phyloP scores from a whole-genome alignment of 1,284 basidiomycete genomes.

The Trichosporon inkin region DNA sequence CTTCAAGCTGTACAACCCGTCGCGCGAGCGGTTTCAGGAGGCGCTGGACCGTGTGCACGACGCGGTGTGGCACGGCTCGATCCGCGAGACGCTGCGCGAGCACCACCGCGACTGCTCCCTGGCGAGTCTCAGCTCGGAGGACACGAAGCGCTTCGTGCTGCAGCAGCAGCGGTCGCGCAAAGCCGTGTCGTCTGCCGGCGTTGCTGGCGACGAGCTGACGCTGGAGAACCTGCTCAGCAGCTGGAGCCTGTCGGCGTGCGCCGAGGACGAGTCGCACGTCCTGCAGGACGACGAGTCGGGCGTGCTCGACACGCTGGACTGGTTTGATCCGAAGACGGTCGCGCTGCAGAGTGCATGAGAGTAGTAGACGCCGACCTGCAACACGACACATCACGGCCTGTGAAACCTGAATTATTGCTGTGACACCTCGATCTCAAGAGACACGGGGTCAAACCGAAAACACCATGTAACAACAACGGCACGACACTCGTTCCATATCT shows the following conservation, averaged over 20 bases:
- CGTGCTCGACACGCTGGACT: conserved; percentile 1
- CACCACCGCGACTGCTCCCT: background rate
- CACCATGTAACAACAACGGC: too few species aligned
- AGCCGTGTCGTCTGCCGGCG: background rate
- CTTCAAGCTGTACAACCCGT: background rate
- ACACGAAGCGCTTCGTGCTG: background rate
- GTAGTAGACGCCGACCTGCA: too few species aligned
- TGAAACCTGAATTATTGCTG: too few species aligned
- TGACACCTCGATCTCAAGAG: too few species aligned
- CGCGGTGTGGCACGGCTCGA: background rate
- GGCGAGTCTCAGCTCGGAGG: background rate
- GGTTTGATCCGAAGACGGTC: background rate
- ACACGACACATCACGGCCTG: too few species aligned
- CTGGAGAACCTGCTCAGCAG: background rate
- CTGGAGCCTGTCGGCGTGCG: background rate
- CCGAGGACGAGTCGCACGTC: background rate
- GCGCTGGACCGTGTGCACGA: conserved; percentile 6
- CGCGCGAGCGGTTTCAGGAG: background rate
- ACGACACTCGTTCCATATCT: background rate
- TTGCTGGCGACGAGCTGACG: background rate
- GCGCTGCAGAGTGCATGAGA: too few species aligned
- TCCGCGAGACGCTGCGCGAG: conserved; percentile 4
- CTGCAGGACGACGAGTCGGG: conserved; percentile 5
- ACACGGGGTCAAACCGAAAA: too few species aligned
- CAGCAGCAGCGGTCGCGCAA: background rate